Conservation (phyloP, 768 basidiomycete species). For the Lentinus tigrinus region DNA sequence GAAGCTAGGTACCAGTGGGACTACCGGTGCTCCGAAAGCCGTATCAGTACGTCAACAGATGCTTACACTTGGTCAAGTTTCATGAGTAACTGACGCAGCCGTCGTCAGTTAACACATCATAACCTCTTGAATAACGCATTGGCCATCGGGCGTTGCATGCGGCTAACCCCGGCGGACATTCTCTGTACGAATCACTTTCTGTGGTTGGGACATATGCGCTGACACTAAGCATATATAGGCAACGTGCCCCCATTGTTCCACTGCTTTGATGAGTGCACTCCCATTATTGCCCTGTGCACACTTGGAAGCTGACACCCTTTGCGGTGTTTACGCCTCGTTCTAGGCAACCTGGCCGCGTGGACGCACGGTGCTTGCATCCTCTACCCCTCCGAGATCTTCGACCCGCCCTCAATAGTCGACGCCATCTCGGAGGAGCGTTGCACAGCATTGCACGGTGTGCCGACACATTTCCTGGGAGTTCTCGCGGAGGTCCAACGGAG, state of each 20-base stretch:
- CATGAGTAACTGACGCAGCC: background rate
- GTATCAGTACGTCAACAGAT: slow-evolving; percentile 57
- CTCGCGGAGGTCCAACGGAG: slow-evolving; percentile 64
- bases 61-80: too few species aligned
- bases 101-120: slow-evolving; percentile 64
- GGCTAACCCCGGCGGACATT: slow-evolving; percentile 59
- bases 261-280: slow-evolving; percentile 80
- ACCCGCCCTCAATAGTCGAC: slow-evolving; percentile 67
- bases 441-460: slow-evolving; percentile 81
- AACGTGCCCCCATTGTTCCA: slow-evolving; percentile 85
- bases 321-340: slow-evolving; percentile 58
- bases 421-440: slow-evolving; percentile 67
- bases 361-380: slow-evolving; percentile 70
- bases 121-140: slow-evolving; percentile 80
- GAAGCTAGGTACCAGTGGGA: slow-evolving; percentile 51
- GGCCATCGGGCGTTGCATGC: slow-evolving; percentile 71
- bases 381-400: slow-evolving; percentile 66
- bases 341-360: slow-evolving; percentile 82
- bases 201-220: background rate
- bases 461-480: slow-evolving; percentile 81
- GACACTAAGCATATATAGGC: slow-evolving; percentile 45
- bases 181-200: slow-evolving; percentile 49
- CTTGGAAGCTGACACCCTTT: background rate
- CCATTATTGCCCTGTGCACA: background rate
- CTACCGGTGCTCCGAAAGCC: slow-evolving; percentile 80